Evolutionary conservation across 2,329 filamentous ascomycete genomes (phyloP).

Genomic region (Cladorrhinum sp.): DNA sequence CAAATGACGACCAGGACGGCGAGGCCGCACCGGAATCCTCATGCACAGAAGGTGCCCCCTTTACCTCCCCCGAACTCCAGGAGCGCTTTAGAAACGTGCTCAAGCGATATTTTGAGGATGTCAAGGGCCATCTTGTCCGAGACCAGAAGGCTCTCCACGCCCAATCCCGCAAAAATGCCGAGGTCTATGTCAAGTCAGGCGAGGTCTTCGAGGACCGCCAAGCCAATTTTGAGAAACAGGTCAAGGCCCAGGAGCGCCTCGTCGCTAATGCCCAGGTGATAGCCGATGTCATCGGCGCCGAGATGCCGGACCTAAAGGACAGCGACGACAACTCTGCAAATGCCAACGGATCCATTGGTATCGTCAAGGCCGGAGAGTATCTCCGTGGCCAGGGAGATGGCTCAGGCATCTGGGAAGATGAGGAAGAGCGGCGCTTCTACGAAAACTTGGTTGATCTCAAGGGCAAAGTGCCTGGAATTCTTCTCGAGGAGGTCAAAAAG

Average conservation of each 20-base stretch:
- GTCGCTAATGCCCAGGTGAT: slow-evolving; percentile 86
- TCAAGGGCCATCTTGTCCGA: slow-evolving; percentile 82
- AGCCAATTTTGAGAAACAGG: slow-evolving; percentile 88
- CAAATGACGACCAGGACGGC: slow-evolving; percentile 38
- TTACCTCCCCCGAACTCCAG: slow-evolving; percentile 73
- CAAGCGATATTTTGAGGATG: slow-evolving; percentile 85
- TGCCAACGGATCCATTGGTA: slow-evolving; percentile 76
- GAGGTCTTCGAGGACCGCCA: slow-evolving; percentile 98
- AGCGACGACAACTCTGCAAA: slow-evolving; percentile 66
- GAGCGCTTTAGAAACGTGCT: slow-evolving; percentile 84
- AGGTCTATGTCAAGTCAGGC: slow-evolving; percentile 96
- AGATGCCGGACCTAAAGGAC: slow-evolving; percentile 92
- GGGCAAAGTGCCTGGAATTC: slow-evolving; percentile 88
- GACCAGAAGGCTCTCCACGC: slow-evolving; percentile 85
- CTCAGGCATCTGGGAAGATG: slow-evolving; percentile 96
- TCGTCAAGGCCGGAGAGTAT: slow-evolving; percentile 93
- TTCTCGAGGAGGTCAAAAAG: slow-evolving; percentile 92
- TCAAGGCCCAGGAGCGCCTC: slow-evolving; percentile 88
- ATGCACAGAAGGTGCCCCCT: slow-evolving; percentile 62
- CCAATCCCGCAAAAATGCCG: slow-evolving; percentile 91
- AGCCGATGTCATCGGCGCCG: slow-evolving; percentile 79
- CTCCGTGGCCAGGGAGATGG: slow-evolving; percentile 85
- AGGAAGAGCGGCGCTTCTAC: slow-evolving; percentile 96
- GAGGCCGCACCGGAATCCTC: slow-evolving; percentile 49
- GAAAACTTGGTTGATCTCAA: slow-evolving; percentile 94